phyloP scores from a whole-genome alignment of 2,329 filamentous ascomycete genomes.

The Colletotrichum tropicale region DNA sequence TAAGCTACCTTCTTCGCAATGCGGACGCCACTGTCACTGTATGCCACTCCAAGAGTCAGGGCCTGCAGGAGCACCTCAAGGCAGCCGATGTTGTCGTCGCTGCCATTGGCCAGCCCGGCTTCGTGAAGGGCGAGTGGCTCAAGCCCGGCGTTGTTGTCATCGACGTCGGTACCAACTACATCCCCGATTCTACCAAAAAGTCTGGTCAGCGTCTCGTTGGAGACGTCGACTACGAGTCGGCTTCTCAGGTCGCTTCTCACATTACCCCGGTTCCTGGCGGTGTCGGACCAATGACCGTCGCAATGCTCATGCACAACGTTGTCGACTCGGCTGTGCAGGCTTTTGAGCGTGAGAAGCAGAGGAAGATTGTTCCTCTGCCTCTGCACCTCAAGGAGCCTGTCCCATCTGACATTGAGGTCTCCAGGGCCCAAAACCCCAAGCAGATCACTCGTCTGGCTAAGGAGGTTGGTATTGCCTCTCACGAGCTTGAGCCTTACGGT shows the following conservation, averaged over 20 bases:
- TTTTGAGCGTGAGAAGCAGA: constrained; percentile 81
- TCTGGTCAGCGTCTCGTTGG: constrained; percentile 91
- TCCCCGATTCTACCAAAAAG: constrained; percentile 87
- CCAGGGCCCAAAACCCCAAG: constrained; percentile 89
- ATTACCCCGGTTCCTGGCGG: constrained; percentile 97
- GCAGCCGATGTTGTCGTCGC: constrained; percentile 88
- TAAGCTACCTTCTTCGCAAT: constrained; percentile 94
- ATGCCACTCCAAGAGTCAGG: constrained; percentile 87
- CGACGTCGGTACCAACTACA: constrained; percentile 96
- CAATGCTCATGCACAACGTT: constrained; percentile 96
- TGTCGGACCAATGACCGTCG: constrained; percentile 98
- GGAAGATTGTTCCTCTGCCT: constrained; percentile 82
- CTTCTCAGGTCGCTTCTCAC: constrained; percentile 82
- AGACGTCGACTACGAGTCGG: constrained; percentile 91
- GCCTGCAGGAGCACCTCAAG: constrained; percentile 77
- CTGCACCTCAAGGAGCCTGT: constrained; percentile 81
- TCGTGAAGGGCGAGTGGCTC: constrained; percentile 94
- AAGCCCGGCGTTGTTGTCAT: constrained; percentile 96
- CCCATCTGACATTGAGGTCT: constrained; percentile 95
- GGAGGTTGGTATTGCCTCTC: constrained; percentile 85
- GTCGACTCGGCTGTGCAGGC: constrained; percentile 83
- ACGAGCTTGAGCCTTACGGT: constrained; percentile 94
- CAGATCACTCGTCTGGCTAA: constrained; percentile 82
- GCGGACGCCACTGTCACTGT: constrained; percentile 96
- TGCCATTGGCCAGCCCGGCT: constrained; percentile 85